Conservation (phyloP, 179 eudicot genomes). For the Nepenthes alata region DNA sequence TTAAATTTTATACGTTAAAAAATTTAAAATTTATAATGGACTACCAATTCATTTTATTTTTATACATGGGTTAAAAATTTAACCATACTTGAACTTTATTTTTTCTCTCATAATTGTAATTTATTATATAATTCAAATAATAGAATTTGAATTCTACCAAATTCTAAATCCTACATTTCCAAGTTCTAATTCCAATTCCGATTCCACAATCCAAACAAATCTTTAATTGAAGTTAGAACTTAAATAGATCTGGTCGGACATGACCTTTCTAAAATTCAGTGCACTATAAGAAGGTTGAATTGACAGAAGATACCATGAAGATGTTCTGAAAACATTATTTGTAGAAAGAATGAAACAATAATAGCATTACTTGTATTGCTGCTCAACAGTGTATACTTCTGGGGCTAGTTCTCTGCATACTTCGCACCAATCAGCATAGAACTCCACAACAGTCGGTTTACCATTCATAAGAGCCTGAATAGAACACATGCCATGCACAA, state of each 20-base stretch:
- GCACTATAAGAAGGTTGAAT: background rate
- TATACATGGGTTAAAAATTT: too few relatives aligned
- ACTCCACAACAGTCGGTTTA: slow-evolving; percentile 94
- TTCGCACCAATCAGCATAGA: slow-evolving; percentile 99
- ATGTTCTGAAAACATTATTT: background rate
- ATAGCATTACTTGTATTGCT: slow-evolving; percentile 56
- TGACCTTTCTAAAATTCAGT: background rate
- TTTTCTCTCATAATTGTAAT: too few relatives aligned
- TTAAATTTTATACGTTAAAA: too few relatives aligned
- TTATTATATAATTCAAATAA: too few relatives aligned
- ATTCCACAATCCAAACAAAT: too few relatives aligned
- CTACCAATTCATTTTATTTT: too few relatives aligned
- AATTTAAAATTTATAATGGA: too few relatives aligned
- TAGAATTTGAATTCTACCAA: too few relatives aligned
- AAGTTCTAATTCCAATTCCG: too few relatives aligned
- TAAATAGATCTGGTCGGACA: background rate
- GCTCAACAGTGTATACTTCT: slow-evolving; percentile 93
- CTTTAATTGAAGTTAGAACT: too few relatives aligned
- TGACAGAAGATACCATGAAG: background rate
- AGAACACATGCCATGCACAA: background rate
- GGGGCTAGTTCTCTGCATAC: slow-evolving; percentile 90
- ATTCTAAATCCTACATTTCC: too few relatives aligned
- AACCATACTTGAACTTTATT: too few relatives aligned
- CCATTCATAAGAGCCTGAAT: slow-evolving; percentile 81
- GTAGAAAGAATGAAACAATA: background rate